Base-by-base conservation (phyloP, 1,284 basidiomycete species). In the Exobasidium cylindrosporum region DNA sequence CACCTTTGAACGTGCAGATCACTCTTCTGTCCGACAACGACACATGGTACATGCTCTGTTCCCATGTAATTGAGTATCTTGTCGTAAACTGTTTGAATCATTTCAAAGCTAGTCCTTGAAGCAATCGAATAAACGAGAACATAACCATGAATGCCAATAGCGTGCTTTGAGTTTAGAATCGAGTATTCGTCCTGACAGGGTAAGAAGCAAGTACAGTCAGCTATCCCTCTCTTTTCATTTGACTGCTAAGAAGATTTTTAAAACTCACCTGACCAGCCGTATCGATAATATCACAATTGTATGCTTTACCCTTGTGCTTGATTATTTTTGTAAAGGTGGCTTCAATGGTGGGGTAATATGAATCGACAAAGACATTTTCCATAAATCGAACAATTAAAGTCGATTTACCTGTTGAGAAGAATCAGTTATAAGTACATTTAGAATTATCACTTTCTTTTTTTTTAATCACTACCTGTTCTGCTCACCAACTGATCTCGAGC, bases 11-110 rank as follows among this genome's bases (percentile, higher is more conserved):
- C 76, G 82, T 84, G 79, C 60, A 98, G 82, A 83, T 99, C 95
- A 61, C 85, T 85, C 85, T 98, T 99, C 74, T 96, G 90, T 14
- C 94, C 95, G 26, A 97, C 95, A 68, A 99, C 88, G 49, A 99
- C 92, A 81, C 94, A 94, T 13, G 96, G 94, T 47, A 97, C 89
- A 68, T 88, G 87, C 64, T 88, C 87, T 58, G 92, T 85, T 54
- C 94, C 95, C 58, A 90, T 92, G 80, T 92, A 97, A 82, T 94
- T 89, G 75, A 94, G 84, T 74, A 99, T 97, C 86, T 98, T 99
- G 84, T 98, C 94, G 79, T 97, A 88, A 44, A 98, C 87, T 74
- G 92, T 90, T 80, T 90, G 87, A 68, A 97, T 86, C 91, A 97
- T 97, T 72, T 98, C 91, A 83, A 97, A 98, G 28, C 91, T 93